phyloP scores from a whole-genome alignment of 495 filamentous ascomycete genomes.

The Umbilicaria muhlenbergii region DNA sequence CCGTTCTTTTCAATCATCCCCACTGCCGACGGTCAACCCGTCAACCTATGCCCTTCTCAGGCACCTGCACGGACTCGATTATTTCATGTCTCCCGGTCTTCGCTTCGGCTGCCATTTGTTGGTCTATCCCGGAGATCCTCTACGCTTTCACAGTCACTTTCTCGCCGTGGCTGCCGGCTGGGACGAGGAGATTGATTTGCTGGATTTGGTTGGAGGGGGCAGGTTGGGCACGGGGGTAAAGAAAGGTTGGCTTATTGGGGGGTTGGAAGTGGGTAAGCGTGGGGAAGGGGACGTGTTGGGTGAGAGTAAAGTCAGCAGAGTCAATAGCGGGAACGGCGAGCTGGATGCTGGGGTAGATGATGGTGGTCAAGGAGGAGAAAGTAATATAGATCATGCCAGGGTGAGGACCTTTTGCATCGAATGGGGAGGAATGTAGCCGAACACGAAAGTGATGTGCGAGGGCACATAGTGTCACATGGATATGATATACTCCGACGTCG shows the following conservation, averaged over 20 bases:
- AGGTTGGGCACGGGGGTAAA: conserved; percentile 87
- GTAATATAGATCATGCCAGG: conserved; percentile 14
- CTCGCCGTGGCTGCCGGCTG: conserved; percentile 60
- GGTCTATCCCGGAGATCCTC: conserved; percentile 86
- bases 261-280: conserved; percentile 19
- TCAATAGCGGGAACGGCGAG: neutral
- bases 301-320: too few species aligned
- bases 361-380: conserved; percentile 9
- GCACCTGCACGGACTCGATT: conserved; percentile 62
- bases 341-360: conserved; percentile 8
- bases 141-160: conserved; percentile 92
- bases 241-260: conserved; percentile 84
- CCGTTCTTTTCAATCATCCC: conserved; percentile 33
- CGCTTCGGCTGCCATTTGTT: conserved; percentile 90
- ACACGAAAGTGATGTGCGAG: neutral
- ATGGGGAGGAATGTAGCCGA: conserved; percentile 63
- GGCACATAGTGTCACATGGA: too few species aligned
- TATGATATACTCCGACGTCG: too few species aligned
- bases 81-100: conserved; percentile 80
- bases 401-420: conserved; percentile 64
- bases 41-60: conserved; percentile 45
- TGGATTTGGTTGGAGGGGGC: conserved; percentile 73
- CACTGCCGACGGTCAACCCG: conserved; percentile 13
- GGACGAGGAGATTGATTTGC: conserved; percentile 71
- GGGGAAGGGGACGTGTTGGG: conserved; percentile 1